Base-by-base conservation (phyloP, 768 basidiomycete species). In the Austroboletus eburneus region DNA sequence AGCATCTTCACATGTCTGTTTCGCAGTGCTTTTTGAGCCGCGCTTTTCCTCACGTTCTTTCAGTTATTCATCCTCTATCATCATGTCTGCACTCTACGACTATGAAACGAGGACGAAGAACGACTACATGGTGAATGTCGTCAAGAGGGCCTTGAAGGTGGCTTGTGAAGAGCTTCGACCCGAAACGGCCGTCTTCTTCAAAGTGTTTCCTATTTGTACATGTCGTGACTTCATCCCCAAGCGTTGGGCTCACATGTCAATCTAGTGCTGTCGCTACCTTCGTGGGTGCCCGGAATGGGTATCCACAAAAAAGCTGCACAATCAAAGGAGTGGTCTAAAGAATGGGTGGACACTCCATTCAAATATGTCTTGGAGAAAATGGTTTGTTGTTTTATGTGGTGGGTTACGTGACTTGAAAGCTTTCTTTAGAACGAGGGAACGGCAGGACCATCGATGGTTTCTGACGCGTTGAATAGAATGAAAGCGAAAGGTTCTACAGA, bases 11-110 rank as follows among this genome's bases (percentile, higher is more conserved):
- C 30, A 49, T 52, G 48, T 51, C 42, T 17, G 46, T 47, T 1
- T 9, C n/a, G 3, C n/a, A n/a, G n/a, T 20, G 18, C 10, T 32
- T 35, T 23, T 34, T 39, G 30, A 32, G 23, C 9, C 22, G 5
- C 18, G 9, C 32, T 13, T 17, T 16, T 37, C 35, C 25, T 30
- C 18, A 32, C 30, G 8, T 36, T 16, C 20, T n/a, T 37, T 17
- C 33, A 69, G 64, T 8, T 49, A 57, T 33, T 50, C 66, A 2
- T 61, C 61, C 8, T 58, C 59, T 2, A 52, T 60, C 3, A 63
- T 69, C 32, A 65, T 68, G 59, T 46, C 58, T 2, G 55, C 57
- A 17, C 35, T 62, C 18, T 72, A 70, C 37, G 69, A 63, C 20
- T 64, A 66, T 33, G 63, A 69, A 18, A 57, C 65, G 4, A 33